Evolutionary conservation across 2,329 filamentous ascomycete genomes (phyloP), one percentile per base, ranked within the genome.

Genomic region (Podosphaera xanthii): DNA sequence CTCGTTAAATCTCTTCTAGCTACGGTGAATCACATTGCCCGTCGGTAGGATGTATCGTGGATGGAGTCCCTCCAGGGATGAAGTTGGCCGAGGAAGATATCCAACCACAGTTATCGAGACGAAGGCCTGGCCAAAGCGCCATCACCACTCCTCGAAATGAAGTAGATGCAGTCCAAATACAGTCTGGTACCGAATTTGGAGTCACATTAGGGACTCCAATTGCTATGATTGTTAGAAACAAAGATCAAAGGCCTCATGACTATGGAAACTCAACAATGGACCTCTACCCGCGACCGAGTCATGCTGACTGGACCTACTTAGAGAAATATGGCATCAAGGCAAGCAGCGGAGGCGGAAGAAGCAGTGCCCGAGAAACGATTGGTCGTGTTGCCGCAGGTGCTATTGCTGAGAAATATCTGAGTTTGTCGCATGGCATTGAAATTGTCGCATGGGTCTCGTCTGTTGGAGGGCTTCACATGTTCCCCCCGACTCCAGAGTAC

Each of bases 321-420:
- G 87, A 95, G 72, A 97, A 97, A 75, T 98, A 98, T 71, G 91
- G 91, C 60, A 83, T 94, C 65, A 94, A 94, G 76, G 89, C 92
- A 44, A 87, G 82, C 70, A 89, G 83, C 62, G 91, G 92, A 60
- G 91, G 92, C 65, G 91, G 92, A 59, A 80, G 92, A 62, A 90
- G 85, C 70, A 90, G 84, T 70, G 92, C 92, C n/a, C 78, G 91
- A 64, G 91, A 97, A 77, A 97, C 91, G 9, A 95, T 97, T 69
- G 88, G 85, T 63, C 81, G 91, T 65, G 91, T 97, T 31, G 90
- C 91, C 57, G 90, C 90, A 30, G 89, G 90, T 60, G 86, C 89
- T 50, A 88, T 97, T 65, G 88, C 88, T 44, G 91, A 98, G 71
- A 94, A 97, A 72, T 96, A 91, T 75, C 78, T 97, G 42, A 77